Evolutionary conservation across 2,329 filamentous ascomycete species (phyloP).

Genomic region (Cladosporium sp.): DNA sequence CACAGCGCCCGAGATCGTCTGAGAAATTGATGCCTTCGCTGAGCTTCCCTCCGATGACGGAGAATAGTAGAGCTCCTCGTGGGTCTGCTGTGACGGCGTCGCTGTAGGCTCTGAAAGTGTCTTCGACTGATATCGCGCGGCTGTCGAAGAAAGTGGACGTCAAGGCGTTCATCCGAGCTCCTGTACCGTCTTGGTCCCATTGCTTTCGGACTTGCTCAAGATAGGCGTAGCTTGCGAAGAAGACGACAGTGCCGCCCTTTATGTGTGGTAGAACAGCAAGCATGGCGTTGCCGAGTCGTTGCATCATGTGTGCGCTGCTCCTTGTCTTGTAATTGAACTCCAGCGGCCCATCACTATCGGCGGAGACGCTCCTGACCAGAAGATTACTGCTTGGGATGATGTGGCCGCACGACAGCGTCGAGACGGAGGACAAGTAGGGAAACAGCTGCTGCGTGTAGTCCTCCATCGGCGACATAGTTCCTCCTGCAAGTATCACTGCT

Average conservation of each 20-base stretch:
- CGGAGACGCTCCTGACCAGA: conserved; percentile 70
- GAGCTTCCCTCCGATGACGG: conserved; percentile 90
- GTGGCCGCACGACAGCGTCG: conserved; percentile 87
- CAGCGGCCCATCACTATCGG: conserved; percentile 56
- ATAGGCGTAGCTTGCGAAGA: conserved; percentile 95
- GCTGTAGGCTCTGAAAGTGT: conserved; percentile 72
- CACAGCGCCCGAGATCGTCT: conserved; percentile 81
- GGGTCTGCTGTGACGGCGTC: conserved; percentile 54
- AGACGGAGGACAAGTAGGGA: conserved; percentile 68
- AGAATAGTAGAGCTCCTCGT: conserved; percentile 77
- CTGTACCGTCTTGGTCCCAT: conserved; percentile 42
- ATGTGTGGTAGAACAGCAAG: conserved; percentile 71
- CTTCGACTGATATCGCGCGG: conserved; percentile 61
- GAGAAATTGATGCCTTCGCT: conserved; percentile 99
- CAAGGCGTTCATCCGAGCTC: conserved; percentile 26
- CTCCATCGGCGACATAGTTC: conserved; percentile 95
- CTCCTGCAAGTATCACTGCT: conserved; percentile 86
- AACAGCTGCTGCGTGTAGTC: conserved; percentile 89
- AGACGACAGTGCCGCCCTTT: conserved; percentile 87
- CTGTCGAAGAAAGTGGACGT: conserved; percentile 57
- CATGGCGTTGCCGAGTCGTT: conserved; percentile 72
- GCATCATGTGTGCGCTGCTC: conserved; percentile 63
- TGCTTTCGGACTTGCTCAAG: conserved; percentile 65
- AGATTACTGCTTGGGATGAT: conserved; percentile 84
- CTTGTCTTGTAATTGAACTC: conserved; percentile 87